Base-by-base conservation (phyloP, 2,329 filamentous ascomycete genomes). In the Sclerotinia borealis region DNA sequence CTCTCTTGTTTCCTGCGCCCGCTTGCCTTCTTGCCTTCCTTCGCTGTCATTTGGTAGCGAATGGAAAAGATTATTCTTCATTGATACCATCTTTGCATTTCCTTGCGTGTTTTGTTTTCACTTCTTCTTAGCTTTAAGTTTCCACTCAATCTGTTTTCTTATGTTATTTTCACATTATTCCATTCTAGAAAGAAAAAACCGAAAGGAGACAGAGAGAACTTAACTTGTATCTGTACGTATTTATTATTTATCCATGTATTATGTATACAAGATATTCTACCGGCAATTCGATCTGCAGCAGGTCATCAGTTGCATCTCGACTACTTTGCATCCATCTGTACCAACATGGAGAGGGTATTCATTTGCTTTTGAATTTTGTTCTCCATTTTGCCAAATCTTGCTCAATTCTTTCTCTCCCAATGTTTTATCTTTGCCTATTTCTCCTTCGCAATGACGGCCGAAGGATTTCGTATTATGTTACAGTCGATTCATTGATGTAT, bases 381-480 rank as follows among this genome's bases (percentile, higher is more conserved):
- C 63, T 80, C 79, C 77, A 90, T 75, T 75, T 88, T 86, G 70
- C 89, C 81, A 73, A 92, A 86, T 74, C 96, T 89, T 71, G 93
- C 85, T 70, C 92, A 87, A 51, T 70, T 88, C 81, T 95, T 96
- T 85, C 91, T 89, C 77, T 96, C 92, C 65, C 89, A 85, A 49
- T n/a, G 5, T 6, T n/a, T 34, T 41, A 96, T 91, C 80, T 96
- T 97, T 68, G 93, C 93, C 63, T 96, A 80, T 15, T 97, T 93
- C 15, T 97, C 91, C 76, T 97, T 93, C 71, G 90, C 85, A 85
- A 97, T 97, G 72, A 97, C 96, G 66, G 91, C 84, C 64, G 19
- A 43, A 56, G 10, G 15, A 34, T 34, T 31, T 17, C 19, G 43
- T 34, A 56, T 13, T 7, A 43, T 25, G 22, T 56, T 25, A 41